phyloP scores from a whole-genome alignment of 257 asterid species.

The Marsdenia floribunda region DNA sequence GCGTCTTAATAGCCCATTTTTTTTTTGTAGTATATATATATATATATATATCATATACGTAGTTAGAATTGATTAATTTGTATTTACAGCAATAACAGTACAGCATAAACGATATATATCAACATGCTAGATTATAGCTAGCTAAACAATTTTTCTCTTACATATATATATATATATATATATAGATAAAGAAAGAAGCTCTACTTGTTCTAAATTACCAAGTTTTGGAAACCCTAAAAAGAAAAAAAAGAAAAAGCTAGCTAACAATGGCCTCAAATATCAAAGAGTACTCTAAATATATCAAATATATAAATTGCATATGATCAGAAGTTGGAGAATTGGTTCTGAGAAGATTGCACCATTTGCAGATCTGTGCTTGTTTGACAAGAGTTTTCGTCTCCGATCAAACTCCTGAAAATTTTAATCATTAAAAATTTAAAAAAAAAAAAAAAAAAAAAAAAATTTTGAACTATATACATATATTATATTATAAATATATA shows the following conservation, averaged over 20 bases:
- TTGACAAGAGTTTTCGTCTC: slow-evolving; percentile 68
- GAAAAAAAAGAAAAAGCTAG: too few species aligned
- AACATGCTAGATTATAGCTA: slow-evolving; percentile 21
- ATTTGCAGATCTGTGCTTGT: slow-evolving; percentile 62
- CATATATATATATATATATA: too few species aligned
- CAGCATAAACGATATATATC: slow-evolving; percentile 10
- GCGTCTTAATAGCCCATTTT: too few species aligned
- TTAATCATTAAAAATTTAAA: background rate
- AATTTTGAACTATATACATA: too few species aligned
- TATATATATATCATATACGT: background rate
- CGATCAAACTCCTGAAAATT: slow-evolving; percentile 46
- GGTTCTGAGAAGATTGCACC: slow-evolving; percentile 62
- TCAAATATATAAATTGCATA: too few species aligned
- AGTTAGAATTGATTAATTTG: slow-evolving; percentile 26
- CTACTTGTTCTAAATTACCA: slow-evolving; percentile 26
- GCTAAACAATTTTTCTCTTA: too few species aligned
- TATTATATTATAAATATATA: too few species aligned
- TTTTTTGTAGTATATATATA: too few species aligned
- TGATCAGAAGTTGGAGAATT: slow-evolving; percentile 65
- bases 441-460: too few species aligned
- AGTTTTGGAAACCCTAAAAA: slow-evolving; percentile 22
- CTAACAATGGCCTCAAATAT: slow-evolving; percentile 7
- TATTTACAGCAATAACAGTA: slow-evolving; percentile 38
- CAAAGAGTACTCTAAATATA: background rate
- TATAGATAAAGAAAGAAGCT: background rate